phyloP scores from a whole-genome alignment of 257 asterid genomes.

The Craterostigma plantagineum region DNA sequence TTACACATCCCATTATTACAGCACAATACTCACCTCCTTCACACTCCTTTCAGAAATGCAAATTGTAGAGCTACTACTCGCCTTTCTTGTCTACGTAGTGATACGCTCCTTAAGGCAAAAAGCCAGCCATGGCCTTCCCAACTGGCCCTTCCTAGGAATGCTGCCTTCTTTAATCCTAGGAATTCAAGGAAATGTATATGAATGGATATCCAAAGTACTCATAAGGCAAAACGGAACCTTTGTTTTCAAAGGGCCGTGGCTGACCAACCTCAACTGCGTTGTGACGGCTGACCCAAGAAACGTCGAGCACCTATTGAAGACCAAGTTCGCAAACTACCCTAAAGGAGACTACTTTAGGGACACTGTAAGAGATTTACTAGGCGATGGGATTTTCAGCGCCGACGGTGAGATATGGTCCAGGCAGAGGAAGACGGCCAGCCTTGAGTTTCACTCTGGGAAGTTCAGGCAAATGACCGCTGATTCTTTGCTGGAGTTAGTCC shows the following conservation, averaged over 20 bases:
- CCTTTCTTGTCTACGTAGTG: conserved; percentile 28
- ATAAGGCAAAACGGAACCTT: conserved; percentile 48
- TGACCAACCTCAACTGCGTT: conserved; percentile 68
- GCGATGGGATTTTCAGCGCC: conserved; percentile 79
- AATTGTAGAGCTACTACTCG: conserved; percentile 35
- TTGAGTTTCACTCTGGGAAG: conserved; percentile 68
- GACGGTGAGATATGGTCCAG: conserved; percentile 58
- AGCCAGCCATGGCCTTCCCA: conserved; percentile 36
- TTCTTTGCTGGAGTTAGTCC: conserved; percentile 59
- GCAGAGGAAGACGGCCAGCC: conserved; percentile 78
- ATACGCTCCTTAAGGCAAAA: conserved; percentile 31
- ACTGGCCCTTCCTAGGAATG: conserved; percentile 90
- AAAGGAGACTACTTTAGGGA: conserved; percentile 55
- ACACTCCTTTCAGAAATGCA: conserved; percentile 31
- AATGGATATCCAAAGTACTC: conserved; percentile 54
- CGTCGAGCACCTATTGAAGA: conserved; percentile 68
- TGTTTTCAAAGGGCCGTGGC: conserved; percentile 60
- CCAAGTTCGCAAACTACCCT: conserved; percentile 58
- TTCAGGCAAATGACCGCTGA: conserved; percentile 55
- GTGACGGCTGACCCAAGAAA: conserved; percentile 71
- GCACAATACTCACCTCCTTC: neutral
- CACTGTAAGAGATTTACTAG: conserved; percentile 57
- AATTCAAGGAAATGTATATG: conserved; percentile 38
- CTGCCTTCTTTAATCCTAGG: conserved; percentile 61
- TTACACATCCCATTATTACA: neutral